Percentiles rank a stretch among this genome's conserved stretches.
Evolutionary conservation across 1,284 basidiomycete species (phyloP).

Genomic region (Ceratobasidium sp.): DNA sequence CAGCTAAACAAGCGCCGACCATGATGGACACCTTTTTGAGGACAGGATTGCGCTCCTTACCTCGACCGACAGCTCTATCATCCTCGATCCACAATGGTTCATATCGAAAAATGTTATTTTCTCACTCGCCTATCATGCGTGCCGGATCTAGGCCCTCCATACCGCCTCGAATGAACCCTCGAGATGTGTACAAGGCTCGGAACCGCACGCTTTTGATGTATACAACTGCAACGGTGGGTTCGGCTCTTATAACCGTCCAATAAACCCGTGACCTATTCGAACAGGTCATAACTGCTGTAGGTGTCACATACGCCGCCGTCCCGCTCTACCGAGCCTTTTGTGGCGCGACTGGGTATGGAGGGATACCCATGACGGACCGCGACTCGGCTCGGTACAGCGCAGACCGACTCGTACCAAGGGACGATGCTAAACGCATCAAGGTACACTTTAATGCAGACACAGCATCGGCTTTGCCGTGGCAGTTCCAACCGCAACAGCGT

Average conservation of each 20-base stretch:
- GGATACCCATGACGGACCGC: conserved; percentile 85
- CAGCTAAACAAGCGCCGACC: conserved; percentile 16
- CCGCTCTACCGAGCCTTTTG: conserved; percentile 98
- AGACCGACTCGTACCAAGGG: conserved; percentile 78
- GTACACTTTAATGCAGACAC: conserved; percentile 96
- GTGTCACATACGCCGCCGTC: conserved; percentile 93
- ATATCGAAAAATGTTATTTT: not conserved
- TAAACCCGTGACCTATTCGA: conserved; percentile 3
- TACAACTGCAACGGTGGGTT: conserved; percentile 73
- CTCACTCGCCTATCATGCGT: not conserved
- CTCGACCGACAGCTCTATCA: not conserved
- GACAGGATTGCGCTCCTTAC: not conserved
- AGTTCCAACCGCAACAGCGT: conserved; percentile 89
- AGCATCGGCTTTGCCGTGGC: conserved; percentile 90
- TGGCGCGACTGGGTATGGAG: conserved; percentile 94
- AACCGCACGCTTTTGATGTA: conserved; percentile 82
- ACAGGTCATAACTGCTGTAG: conserved; percentile 80
- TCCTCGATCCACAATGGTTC: not conserved
- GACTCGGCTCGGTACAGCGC: conserved; percentile 75
- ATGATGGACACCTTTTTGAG: conserved; percentile 34
- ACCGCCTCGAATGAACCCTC: conserved; percentile 14
- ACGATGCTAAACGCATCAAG: conserved; percentile 77
- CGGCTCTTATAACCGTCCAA: not conserved
- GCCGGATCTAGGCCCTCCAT: not conserved
- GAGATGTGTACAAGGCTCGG: conserved; percentile 43